Conservation (phyloP, 139 green algal genomes). For the Chlamydomonas incerta region DNA sequence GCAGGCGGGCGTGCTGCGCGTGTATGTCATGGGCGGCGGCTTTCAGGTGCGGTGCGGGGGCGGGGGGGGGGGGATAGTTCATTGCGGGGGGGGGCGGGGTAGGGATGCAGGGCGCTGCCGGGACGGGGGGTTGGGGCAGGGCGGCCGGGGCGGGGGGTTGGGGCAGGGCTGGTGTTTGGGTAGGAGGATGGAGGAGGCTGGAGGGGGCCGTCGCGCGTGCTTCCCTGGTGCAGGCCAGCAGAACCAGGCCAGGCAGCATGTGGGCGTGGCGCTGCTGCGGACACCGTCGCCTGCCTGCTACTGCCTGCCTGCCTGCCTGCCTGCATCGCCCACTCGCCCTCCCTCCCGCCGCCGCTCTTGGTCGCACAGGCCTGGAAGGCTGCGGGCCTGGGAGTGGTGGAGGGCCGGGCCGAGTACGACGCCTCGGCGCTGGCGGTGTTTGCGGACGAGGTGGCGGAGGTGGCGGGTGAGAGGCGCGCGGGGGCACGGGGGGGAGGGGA, state of each 20-base stretch:
- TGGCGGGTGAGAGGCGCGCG: slow-evolving; percentile 4
- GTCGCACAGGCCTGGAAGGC: slow-evolving; percentile 20
- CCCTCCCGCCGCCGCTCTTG: neutral
- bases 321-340: no score
- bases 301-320: no score
- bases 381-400: slow-evolving; percentile 4
- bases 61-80: no score
- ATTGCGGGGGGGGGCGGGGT: neutral
- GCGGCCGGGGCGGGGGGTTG: neutral
- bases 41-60: slow-evolving; percentile 16
- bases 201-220: no score
- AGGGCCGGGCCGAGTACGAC: slow-evolving; percentile 23
- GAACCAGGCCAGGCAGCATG: no score
- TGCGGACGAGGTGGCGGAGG: slow-evolving; percentile 25
- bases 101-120: neutral
- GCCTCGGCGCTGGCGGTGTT: slow-evolving; percentile 10
- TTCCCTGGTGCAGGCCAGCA: no score
- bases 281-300: no score
- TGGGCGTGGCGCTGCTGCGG: no score
- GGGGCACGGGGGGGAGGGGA: no score
- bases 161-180: neutral
- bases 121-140: neutral
- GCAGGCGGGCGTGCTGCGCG: slow-evolving; percentile 1
- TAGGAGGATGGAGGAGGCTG: no score
- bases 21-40: slow-evolving; percentile 37